Conservation (phyloP, 805 yeast species). For the Myxozyma nipponensis region DNA sequence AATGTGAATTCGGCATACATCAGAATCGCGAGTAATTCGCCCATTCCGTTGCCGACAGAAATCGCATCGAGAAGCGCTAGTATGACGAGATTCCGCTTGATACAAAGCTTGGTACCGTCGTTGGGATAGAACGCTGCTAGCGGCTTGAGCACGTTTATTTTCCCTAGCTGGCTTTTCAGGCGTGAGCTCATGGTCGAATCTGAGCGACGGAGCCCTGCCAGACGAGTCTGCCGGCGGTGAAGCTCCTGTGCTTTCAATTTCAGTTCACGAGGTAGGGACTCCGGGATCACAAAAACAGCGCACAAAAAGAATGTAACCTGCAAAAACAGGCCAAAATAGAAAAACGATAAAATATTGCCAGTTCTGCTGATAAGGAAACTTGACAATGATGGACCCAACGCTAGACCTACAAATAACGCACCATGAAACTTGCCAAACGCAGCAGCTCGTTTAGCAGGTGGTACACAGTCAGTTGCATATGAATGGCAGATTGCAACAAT, state of each 20-base stretch:
- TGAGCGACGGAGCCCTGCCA: not conserved
- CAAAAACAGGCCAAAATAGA: constrained; percentile 15
- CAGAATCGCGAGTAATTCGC: constrained; percentile 13
- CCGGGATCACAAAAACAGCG: constrained; percentile 16
- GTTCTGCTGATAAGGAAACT: constrained; percentile 10
- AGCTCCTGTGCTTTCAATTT: constrained; percentile 8
- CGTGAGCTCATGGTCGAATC: not conserved
- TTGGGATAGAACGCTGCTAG: constrained; percentile 17
- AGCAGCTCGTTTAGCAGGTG: constrained; percentile 15
- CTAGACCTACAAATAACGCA: constrained; percentile 14
- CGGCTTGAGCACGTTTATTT: constrained; percentile 11
- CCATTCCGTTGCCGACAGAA: constrained; percentile 10
- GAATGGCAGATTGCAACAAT: constrained; percentile 24
- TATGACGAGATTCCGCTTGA: constrained; percentile 13
- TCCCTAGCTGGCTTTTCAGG: not conserved
- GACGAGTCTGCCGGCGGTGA: constrained; percentile 6
- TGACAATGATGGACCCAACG: constrained; percentile 21
- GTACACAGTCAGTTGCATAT: constrained; percentile 18
- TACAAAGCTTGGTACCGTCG: constrained; percentile 17
- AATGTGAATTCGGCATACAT: constrained; percentile 31
- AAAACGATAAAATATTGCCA: constrained; percentile 12
- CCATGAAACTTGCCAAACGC: constrained; percentile 24
- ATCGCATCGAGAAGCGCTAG: constrained; percentile 14
- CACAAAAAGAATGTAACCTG: constrained; percentile 6
- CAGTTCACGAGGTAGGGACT: constrained; percentile 9